Evolutionary conservation across 2,329 filamentous ascomycete genomes (phyloP).

Genomic region (Epichloe aotearoae): DNA sequence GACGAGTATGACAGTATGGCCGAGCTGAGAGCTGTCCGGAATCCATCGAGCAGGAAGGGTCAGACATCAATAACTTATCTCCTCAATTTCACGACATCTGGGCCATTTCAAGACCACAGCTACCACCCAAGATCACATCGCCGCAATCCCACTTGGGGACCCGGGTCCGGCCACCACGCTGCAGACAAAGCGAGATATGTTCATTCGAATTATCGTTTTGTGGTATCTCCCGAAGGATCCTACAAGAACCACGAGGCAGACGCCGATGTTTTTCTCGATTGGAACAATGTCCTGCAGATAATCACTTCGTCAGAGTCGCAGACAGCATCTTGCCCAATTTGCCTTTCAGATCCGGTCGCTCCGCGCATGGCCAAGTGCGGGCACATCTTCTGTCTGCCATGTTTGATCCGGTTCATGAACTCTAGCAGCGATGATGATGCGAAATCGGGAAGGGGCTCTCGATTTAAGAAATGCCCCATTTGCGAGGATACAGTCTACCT

Average conservation of each 20-base stretch:
- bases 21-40: slow-evolving; percentile 52
- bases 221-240: slow-evolving; percentile 69
- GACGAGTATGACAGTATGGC: slow-evolving; percentile 80
- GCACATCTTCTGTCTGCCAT: slow-evolving; percentile 92
- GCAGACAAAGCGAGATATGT: slow-evolving; percentile 83
- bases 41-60: slow-evolving; percentile 60
- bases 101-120: slow-evolving; percentile 49
- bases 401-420: slow-evolving; percentile 91
- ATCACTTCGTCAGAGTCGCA: slow-evolving; percentile 85
- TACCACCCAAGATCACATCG: slow-evolving; percentile 44
- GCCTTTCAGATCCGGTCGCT: slow-evolving; percentile 80
- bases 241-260: slow-evolving; percentile 74
- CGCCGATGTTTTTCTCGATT: slow-evolving; percentile 80
- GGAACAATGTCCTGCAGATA: slow-evolving; percentile 82
- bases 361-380: slow-evolving; percentile 95
- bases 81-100: slow-evolving; percentile 77
- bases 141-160: slow-evolving; percentile 66
- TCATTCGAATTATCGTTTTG: slow-evolving; percentile 94
- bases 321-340: slow-evolving; percentile 82
- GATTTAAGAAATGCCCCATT: slow-evolving; percentile 93
- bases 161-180: slow-evolving; percentile 80
- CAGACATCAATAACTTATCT: slow-evolving; percentile 96
- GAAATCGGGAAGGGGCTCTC: slow-evolving; percentile 52
- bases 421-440: slow-evolving; percentile 59
- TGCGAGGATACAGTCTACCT: slow-evolving; percentile 90